These are phyloP conservation scores for Tephrocybe sp. DNA, from an alignment of 768 basidiomycete genomes.

Conservation along the genomic window DNA sequence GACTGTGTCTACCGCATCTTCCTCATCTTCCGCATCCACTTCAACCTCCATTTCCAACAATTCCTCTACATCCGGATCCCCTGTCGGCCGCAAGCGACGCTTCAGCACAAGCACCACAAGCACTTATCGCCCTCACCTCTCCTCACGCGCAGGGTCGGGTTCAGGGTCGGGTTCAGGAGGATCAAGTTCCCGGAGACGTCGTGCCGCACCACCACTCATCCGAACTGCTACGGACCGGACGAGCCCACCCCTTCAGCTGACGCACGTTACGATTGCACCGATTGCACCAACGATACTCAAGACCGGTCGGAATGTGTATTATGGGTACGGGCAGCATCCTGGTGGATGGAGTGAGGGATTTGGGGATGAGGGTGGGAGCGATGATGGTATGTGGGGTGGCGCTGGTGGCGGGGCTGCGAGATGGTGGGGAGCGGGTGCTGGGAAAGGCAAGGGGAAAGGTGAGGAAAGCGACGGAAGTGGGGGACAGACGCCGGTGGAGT, in stretches of 20 bases:
- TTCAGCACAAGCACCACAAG: conserved; percentile 21
- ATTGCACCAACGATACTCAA: conserved; percentile 81
- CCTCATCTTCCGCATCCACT: conserved; percentile 38
- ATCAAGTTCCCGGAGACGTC: conserved; percentile 21
- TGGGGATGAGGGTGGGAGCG: conserved; percentile 43
- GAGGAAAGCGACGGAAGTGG: conserved; percentile 29
- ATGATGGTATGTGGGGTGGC: conserved; percentile 21
- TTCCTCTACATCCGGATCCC: conserved; percentile 24
- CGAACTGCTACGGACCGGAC: conserved; percentile 19
- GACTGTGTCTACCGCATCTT: conserved; percentile 43
- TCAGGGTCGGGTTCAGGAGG: neutral
- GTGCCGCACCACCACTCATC: conserved; percentile 25
- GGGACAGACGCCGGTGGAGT: conserved; percentile 55
- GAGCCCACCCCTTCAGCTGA: neutral
- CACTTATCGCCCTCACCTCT: conserved; percentile 23
- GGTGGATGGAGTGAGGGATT: conserved; percentile 46
- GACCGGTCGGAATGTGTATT: conserved; percentile 56
- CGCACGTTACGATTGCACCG: conserved; percentile 45
- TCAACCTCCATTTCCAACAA: conserved; percentile 24
- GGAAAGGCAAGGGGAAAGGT: conserved; percentile 16
- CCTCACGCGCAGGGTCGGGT: conserved; percentile 9
- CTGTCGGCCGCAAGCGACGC: conserved; percentile 15
- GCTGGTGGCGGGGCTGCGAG: conserved; percentile 14
- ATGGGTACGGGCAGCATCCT: conserved; percentile 28
- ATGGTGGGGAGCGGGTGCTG: conserved; percentile 17